Evolutionary conservation across 306 rosid genomes (phyloP).

Genomic region (Pyrus betulifolia): DNA sequence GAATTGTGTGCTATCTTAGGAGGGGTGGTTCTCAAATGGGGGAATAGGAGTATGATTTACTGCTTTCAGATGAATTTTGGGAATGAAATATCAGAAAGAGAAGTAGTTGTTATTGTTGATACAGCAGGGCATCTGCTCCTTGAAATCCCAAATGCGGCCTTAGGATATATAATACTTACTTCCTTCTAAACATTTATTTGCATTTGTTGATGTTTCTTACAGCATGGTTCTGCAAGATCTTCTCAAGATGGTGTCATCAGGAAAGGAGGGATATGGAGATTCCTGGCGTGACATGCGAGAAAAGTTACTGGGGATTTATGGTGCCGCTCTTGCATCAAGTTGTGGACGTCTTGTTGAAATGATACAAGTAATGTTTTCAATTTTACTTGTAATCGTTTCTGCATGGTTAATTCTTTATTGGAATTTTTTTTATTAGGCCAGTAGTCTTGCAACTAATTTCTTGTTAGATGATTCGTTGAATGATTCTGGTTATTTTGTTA

Average conservation of each 20-base stretch:
- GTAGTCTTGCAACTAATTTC: background rate
- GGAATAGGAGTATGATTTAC: background rate
- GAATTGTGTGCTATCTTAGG: background rate
- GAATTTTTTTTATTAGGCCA: background rate
- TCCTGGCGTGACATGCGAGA: slow-evolving; percentile 56
- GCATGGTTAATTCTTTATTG: background rate
- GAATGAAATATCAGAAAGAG: background rate
- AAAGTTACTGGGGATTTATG: slow-evolving; percentile 51
- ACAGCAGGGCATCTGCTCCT: background rate
- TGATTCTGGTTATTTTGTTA: background rate
- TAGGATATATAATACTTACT: background rate
- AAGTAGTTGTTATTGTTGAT: background rate
- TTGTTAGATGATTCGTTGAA: background rate
- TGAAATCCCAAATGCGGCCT: background rate
- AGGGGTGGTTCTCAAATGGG: background rate
- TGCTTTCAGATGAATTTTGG: background rate
- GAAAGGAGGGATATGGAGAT: slow-evolving; percentile 52
- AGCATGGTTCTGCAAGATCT: slow-evolving; percentile 88
- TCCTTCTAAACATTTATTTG: slow-evolving; percentile 22
- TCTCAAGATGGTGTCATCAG: slow-evolving; percentile 51
- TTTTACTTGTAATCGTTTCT: slow-evolving; percentile 12
- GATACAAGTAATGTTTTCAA: slow-evolving; percentile 53
- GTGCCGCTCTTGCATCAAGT: slow-evolving; percentile 71
- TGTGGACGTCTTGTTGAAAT: slow-evolving; percentile 60
- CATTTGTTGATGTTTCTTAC: slow-evolving; percentile 28